These are phyloP conservation scores for Oldenlandia corymbosa DNA, from an alignment of 257 asterid genomes.

Conservation along the genomic window DNA sequence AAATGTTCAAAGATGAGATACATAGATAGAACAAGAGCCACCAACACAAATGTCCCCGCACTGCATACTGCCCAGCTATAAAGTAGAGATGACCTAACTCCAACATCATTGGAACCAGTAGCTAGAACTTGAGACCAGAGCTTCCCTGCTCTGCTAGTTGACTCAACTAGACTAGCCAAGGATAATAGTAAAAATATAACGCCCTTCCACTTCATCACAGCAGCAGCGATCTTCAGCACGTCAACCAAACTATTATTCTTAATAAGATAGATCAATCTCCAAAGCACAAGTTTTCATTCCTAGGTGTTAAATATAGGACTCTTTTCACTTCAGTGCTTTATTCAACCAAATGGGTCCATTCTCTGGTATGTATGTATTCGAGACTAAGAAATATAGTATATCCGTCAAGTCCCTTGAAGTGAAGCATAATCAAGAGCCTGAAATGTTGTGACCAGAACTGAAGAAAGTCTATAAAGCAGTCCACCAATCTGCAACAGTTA, in stretches of 20 bases:
- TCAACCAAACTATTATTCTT: background rate
- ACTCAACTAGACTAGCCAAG: conserved; percentile 45
- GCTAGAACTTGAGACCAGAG: conserved; percentile 30
- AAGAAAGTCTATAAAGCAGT: no score
- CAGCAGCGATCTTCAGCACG: background rate
- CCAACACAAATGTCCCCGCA: conserved; percentile 75
- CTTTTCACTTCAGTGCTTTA: background rate
- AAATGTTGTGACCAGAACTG: no score
- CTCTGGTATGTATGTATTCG: no score
- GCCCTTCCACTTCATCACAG: conserved; percentile 67
- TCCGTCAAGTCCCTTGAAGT: no score
- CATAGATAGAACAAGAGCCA: conserved; percentile 72
- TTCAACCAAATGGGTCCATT: conserved; percentile 1
- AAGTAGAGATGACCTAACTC: conserved; percentile 45
- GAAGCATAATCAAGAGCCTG: no score
- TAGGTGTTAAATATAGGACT: background rate
- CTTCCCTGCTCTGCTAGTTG: conserved; percentile 45
- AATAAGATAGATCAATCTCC: background rate
- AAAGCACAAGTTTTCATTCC: background rate
- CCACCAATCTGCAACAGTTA: no score
- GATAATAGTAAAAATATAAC: conserved; percentile 33
- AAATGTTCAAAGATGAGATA: conserved; percentile 87
- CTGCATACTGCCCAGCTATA: conserved; percentile 68
- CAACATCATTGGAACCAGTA: conserved; percentile 27
- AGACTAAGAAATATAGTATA: no score